Percentiles rank a stretch among this genome's conserved stretches.
phyloP scores from a whole-genome alignment of 2,329 filamentous ascomycete species.

The Colletotrichum gloeosporioides region DNA sequence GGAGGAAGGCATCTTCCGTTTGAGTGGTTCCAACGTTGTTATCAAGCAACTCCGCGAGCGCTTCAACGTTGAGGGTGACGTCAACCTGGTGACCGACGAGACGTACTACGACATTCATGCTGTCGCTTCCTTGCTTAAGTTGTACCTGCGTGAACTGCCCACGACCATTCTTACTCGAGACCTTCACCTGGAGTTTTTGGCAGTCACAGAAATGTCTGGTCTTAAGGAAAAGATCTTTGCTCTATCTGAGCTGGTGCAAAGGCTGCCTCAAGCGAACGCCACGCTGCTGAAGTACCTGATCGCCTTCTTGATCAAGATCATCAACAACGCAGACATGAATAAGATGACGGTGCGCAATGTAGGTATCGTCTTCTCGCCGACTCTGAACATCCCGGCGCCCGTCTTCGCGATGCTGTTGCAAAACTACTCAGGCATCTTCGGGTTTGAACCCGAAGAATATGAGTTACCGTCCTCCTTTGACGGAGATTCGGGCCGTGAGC shows the following conservation, averaged over 20 bases:
- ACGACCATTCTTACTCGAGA: constrained; percentile 91
- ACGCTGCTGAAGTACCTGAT: constrained; percentile 85
- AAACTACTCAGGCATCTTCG: constrained; percentile 88
- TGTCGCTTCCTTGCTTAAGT: constrained; percentile 90
- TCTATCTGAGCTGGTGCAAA: constrained; percentile 79
- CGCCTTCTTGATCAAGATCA: constrained; percentile 88
- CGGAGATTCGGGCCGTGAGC: constrained; percentile 27
- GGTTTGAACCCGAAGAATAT: constrained; percentile 69
- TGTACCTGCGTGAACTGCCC: constrained; percentile 91
- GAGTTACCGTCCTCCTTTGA: constrained; percentile 55
- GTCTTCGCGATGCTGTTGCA: constrained; percentile 94
- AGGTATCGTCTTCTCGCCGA: constrained; percentile 97
- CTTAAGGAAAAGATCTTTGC: constrained; percentile 77
- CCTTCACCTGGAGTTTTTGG: constrained; percentile 86
- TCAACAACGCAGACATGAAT: constrained; percentile 87
- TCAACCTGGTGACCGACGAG: constrained; percentile 82
- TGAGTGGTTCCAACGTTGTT: constrained; percentile 95
- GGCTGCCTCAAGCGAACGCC: constrained; percentile 80
- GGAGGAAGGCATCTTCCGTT: constrained; percentile 95
- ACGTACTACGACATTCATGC: constrained; percentile 96
- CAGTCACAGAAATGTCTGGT: constrained; percentile 79
- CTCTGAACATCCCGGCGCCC: constrained; percentile 92
- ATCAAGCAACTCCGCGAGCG: constrained; percentile 91
- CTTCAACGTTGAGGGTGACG: constrained; percentile 91
- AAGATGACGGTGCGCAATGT: constrained; percentile 99